These are phyloP conservation scores for Biscogniauxia sp. DNA, from an alignment of 2,329 filamentous ascomycete species.

Conservation along the genomic window DNA sequence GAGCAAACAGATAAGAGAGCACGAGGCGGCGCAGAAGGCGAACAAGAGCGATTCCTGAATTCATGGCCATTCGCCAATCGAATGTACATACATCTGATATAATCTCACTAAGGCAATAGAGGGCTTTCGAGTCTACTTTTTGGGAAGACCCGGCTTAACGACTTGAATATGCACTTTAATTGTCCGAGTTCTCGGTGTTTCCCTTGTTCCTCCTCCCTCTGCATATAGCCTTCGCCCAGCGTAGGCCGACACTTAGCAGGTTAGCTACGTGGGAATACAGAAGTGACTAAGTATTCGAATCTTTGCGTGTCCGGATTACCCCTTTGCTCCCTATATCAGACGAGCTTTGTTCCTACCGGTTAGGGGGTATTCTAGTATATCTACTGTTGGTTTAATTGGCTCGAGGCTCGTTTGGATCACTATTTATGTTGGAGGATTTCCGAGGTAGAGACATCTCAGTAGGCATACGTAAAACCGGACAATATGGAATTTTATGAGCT, in stretches of 20 bases:
- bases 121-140: background rate
- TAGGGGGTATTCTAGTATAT: background rate
- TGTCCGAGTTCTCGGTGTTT: no score
- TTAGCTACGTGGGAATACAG: background rate
- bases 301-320: background rate
- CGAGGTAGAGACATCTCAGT: background rate
- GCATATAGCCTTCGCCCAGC: background rate
- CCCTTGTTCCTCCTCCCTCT: no score
- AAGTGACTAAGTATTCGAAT: background rate
- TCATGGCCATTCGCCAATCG: background rate
- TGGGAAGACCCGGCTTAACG: background rate
- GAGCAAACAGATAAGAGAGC: slow-evolving; percentile 45
- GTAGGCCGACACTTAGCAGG: background rate
- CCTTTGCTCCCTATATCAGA: no score
- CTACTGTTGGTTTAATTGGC: background rate
- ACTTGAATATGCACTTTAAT: background rate
- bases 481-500: no score
- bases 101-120: slow-evolving; percentile 16
- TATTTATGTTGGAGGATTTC: no score
- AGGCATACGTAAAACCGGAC: background rate
- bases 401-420: background rate
- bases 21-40: slow-evolving; percentile 40
- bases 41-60: slow-evolving; percentile 13
- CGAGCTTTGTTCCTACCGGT: background rate
- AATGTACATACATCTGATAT: slow-evolving; percentile 27